Evolutionary conservation across 306 rosid genomes (phyloP), one percentile per base, ranked within the genome.

Genomic region (Benincasa hispida): DNA sequence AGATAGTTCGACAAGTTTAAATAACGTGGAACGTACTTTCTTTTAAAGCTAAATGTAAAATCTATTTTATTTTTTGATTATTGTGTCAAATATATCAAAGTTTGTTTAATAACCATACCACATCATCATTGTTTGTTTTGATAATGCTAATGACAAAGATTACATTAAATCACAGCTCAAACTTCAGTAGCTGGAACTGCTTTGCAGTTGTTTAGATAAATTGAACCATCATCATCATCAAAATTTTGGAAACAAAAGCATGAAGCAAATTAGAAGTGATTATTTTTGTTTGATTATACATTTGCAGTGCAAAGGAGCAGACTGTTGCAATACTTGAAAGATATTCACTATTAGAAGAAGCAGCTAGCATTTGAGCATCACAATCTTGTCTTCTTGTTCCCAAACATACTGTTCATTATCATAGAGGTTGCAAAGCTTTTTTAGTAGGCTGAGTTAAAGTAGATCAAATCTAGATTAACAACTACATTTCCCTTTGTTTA

Each of bases 291-390:
- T 28, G 67, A n/a, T 11, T 66, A 0, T 37, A 6, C 54, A 37
- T 37, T 68, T 68, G 28, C 74, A 68, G 74, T 41, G 74, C 74
- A 2, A 12, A 68, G 74, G 55, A 68, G 18, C 74, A 39, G 34
- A 68, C 74, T 13, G 54, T 68, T 68, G 74, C 74, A 68, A 68
- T 34, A 12, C 74, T 68, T 68, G 35, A 68, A 68, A 68, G 74
- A 34, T 42, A 68, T 41, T 68, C 74, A 24, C 74, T 68, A 24
- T 39, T 24, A 12, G 74, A 68, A 68, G 74, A 42, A 41, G 34
- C 54, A 41, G n/a, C 32, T 68, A 21, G n/a, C 13, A 14, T 42
- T 68, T 68, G 74, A 68, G 34, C 34, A 41, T 67, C 21, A 21
- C 9, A 63, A 35, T 67, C n/a, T 39, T 11, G 12, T 41, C 47